Evolutionary conservation across 2,329 filamentous ascomycete species (phyloP).

Genomic region (Fusarium nanum): DNA sequence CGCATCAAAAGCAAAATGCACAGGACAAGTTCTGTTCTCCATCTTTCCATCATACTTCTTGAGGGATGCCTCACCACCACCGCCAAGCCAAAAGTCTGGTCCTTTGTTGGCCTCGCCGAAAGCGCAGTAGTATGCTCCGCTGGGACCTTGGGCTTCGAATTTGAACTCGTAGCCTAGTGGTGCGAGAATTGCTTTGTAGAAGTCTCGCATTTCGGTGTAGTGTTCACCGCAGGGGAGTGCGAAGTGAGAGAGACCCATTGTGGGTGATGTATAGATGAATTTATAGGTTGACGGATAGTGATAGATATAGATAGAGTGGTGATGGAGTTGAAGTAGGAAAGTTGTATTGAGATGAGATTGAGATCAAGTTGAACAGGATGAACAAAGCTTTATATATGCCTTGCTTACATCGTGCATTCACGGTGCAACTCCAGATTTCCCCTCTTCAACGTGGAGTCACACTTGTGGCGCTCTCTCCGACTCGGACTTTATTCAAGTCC

Average conservation of each 20-base stretch:
- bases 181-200: constrained; percentile 44
- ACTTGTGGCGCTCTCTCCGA: constrained; percentile 7
- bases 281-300: not conserved
- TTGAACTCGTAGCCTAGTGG: constrained; percentile 43
- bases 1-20: constrained; percentile 42
- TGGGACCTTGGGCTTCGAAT: constrained; percentile 27
- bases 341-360: not conserved
- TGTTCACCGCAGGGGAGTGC: constrained; percentile 41
- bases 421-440: constrained; percentile 15
- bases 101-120: constrained; percentile 34
- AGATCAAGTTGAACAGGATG: not conserved
- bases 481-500: constrained; percentile 24
- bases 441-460: constrained; percentile 18
- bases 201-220: constrained; percentile 46
- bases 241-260: constrained; percentile 34
- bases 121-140: constrained; percentile 34
- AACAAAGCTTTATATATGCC: constrained; percentile 18
- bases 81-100: constrained; percentile 46
- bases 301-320: not conserved
- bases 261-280: not conserved
- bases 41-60: constrained; percentile 43
- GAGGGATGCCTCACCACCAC: constrained; percentile 18
- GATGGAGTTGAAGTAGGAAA: too few species aligned
- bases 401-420: constrained; percentile 12
- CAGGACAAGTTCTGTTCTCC: constrained; percentile 33